Evolutionary conservation across 208 protist genomes (phyloP), one percentile per base, ranked within the genome.

Genomic region (Leishmania braziliensis): DNA sequence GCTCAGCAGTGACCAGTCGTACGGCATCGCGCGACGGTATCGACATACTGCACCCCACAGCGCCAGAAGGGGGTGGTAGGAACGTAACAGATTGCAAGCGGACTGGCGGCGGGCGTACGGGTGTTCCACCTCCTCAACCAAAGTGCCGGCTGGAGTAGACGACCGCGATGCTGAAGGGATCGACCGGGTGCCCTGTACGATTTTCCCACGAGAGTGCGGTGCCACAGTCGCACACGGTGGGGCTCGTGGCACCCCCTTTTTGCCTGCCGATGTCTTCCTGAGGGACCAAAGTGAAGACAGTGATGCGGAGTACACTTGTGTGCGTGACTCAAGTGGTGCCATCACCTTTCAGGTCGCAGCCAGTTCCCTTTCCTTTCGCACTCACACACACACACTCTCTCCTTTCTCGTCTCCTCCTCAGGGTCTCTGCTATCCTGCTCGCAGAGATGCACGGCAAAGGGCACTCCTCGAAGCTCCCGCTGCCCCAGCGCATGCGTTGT

Each of bases 1-100:
- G n/a, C 9, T 33, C 77, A 3, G 60, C 82, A 1, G 65, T 75
- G 33, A 54, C 63, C 9, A n/a, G 63, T 20, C 82, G 71, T 48
- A 81, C 53, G 12, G 82, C 72, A 26, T 81, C 77, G 29, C 82
- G 82, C 23, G 72, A 79, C 26, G 58, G 81, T 43, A 20, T 43
- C 23, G 39, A 60, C 56, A 39, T 50, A 9, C 9, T 16, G 18
- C 74, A 2, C 26, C 20, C 74, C 36, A 39, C 51, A 48, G 74
- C 26, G 23, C 26, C 26, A 12, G 51, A 76, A 46, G n/a, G 36
- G 8, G 74, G 56, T 65, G 74, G 33, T 50, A 51, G 29, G 36
- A 48, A 56, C 48, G 54, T 63, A 16, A 3, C 2, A 0, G 53
- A 16, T 39, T 33, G 48, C 60, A 76, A 39, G 58, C 29, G 46